Conservation (phyloP, 441 rosid genomes). For the Corymbia calophylla region DNA sequence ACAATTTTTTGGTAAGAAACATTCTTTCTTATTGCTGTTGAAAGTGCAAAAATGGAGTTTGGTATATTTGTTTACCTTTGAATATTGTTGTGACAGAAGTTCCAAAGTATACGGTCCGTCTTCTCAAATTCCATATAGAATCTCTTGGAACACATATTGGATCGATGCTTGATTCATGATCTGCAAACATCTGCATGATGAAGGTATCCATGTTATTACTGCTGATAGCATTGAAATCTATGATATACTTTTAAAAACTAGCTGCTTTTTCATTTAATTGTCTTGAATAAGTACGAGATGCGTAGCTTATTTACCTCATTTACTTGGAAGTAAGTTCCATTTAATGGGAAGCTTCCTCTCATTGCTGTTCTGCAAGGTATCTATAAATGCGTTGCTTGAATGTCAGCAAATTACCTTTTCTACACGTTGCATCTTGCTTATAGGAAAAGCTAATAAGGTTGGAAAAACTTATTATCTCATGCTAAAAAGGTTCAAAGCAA, state of each 20-base stretch:
- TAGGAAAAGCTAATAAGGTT: not conserved
- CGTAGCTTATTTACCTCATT: not conserved
- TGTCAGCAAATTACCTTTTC: not conserved
- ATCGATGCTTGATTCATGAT: conserved; percentile 71
- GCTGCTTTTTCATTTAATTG: not conserved
- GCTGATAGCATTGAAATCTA: not conserved
- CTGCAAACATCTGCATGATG: conserved; percentile 79
- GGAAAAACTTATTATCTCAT: not conserved
- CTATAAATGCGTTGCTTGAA: not conserved
- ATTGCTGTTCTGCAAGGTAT: not conserved
- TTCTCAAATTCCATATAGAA: conserved; percentile 78
- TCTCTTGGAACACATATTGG: conserved; percentile 82
- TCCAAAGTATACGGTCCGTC: conserved; percentile 87
- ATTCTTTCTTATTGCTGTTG: not conserved
- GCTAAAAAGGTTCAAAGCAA: not conserved
- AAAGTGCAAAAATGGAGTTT: not conserved
- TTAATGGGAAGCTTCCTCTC: not conserved
- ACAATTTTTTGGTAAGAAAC: not conserved
- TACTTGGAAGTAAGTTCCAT: not conserved
- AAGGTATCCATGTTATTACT: not conserved
- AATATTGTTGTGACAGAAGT: conserved; percentile 89
- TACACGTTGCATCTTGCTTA: not conserved
- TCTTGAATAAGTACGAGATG: not conserved
- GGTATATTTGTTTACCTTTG: conserved; percentile 45
- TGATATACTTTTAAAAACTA: not conserved